Conservation (phyloP, 2,329 filamentous ascomycete species). For the Colletotrichum noveboracense region DNA sequence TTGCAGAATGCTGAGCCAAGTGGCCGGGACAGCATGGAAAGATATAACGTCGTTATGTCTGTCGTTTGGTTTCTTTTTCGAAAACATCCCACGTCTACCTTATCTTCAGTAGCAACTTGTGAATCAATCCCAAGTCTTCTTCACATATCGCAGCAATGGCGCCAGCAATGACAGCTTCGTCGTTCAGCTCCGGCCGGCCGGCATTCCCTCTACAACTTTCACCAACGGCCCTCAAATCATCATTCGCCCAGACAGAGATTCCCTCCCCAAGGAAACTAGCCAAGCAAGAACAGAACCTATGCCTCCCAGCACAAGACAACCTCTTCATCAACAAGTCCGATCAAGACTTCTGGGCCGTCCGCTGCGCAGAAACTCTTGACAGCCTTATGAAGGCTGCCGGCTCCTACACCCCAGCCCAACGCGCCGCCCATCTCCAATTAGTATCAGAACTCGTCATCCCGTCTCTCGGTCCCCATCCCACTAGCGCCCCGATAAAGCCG, state of each 20-base stretch:
- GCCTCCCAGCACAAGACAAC: conserved; percentile 7
- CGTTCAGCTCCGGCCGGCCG: background rate
- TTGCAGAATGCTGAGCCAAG: background rate
- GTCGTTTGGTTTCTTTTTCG: background rate
- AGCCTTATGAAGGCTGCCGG: conserved; percentile 18
- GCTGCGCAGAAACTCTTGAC: conserved; percentile 17
- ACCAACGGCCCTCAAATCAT: background rate
- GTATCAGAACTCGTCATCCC: conserved; percentile 20
- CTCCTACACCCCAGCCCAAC: conserved; percentile 18
- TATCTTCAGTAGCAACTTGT: background rate
- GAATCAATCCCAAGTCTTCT: background rate
- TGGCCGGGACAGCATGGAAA: background rate
- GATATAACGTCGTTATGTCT: background rate
- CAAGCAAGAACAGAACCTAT: conserved; percentile 13
- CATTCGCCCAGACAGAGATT: background rate
- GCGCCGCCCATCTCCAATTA: conserved; percentile 10
- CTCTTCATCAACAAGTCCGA: conserved; percentile 17
- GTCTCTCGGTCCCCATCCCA: conserved; percentile 15
- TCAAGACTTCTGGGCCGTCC: conserved; percentile 19
- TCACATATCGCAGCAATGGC: background rate
- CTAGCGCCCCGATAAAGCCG: conserved; percentile 10
- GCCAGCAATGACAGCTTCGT: conserved; percentile 5
- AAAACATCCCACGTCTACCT: too few species aligned
- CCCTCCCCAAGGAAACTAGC: conserved; percentile 3
- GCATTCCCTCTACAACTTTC: conserved; percentile 4